Base-by-base conservation (phyloP, 306 rosid species). In the barrel medic (Medicago truncatula) region DNA sequence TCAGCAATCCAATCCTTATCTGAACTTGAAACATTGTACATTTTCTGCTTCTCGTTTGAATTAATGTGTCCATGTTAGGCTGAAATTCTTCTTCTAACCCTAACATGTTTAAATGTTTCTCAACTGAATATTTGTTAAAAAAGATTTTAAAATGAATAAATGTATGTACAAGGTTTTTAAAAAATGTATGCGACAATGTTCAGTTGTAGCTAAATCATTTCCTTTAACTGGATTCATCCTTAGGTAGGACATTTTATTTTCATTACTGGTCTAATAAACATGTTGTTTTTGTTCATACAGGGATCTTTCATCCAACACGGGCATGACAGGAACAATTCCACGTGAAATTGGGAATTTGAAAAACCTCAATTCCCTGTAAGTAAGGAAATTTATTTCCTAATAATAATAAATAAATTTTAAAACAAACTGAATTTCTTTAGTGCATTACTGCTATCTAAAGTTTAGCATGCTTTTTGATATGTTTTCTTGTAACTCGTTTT, bases 281-380 rank as follows among this genome's bases (percentile, higher is more conserved):
- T 41, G 7, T 9, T 40, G 54, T 58, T 78, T 54, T 31, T 74
- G 10, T 75, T 76, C 67, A 7, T 82, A 11, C 41, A 91, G 96
- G 80, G 96, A 91, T 83, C 88, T 91, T 61, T 91, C 96, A 65
- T 83, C 73, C 89, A 91, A 85, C 79, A 28, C 54, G 4, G 84
- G 81, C 38, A 78, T 91, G 67, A 68, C 85, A 9, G 91, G 93
- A 84, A 47, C 73, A 74, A 80, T 91, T 70, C 96, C 93, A 63
- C 4, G 5, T 7, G 79, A 86, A 81, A 91, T 91, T 38, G 93
- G 92, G 68, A 80, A 77, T 76, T 61, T 91, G 89, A 82, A 46
- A 41, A 87, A 87, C 25, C 87, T 91, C n/a, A 6, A 83, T 9
- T 78, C 83, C 71, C 76, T 91, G 96, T 91, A 84, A 87, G 88